Conservation (phyloP, 768 basidiomycete genomes). For the Mycena olivaceomarginata region DNA sequence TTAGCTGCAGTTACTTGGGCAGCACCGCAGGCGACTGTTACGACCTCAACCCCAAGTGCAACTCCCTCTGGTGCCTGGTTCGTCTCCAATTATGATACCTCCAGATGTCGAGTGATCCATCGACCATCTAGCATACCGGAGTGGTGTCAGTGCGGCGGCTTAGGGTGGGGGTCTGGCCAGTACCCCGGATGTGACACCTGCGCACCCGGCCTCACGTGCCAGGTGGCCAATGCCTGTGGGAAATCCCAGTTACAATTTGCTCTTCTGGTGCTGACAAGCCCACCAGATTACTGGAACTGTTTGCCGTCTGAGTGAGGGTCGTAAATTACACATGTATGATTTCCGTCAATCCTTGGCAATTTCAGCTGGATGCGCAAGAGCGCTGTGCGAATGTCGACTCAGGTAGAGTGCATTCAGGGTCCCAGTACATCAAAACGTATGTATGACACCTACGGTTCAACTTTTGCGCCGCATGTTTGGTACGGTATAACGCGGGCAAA, state of each 20-base stretch:
- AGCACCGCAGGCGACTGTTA: conserved; percentile 21
- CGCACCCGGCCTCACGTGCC: conserved; percentile 10
- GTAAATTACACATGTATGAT: conserved; percentile 24
- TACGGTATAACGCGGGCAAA: not conserved
- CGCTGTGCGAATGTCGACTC: conserved; percentile 6
- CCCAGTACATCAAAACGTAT: not conserved
- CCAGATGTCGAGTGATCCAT: conserved; percentile 19
- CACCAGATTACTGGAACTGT: conserved; percentile 20
- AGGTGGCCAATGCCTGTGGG: conserved; percentile 1
- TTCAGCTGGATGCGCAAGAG: conserved; percentile 19
- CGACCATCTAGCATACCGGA: conserved; percentile 26
- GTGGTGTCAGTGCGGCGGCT: conserved; percentile 19
- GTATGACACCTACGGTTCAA: not conserved
- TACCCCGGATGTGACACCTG: conserved; percentile 24
- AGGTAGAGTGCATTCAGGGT: not conserved
- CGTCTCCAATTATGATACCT: conserved; percentile 19
- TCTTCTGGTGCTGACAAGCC: conserved; percentile 22
- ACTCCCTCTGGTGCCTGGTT: conserved; percentile 28
- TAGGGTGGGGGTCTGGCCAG: conserved; percentile 10
- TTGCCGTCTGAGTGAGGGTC: conserved; percentile 4
- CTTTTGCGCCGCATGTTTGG: not conserved
- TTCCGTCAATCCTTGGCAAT: conserved; percentile 23
- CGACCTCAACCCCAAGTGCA: conserved; percentile 20
- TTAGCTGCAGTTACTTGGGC: conserved; percentile 23
- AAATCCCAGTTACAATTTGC: conserved; percentile 15